Conservation (phyloP, 768 basidiomycete genomes). For the Rhodotorula toruloides region DNA sequence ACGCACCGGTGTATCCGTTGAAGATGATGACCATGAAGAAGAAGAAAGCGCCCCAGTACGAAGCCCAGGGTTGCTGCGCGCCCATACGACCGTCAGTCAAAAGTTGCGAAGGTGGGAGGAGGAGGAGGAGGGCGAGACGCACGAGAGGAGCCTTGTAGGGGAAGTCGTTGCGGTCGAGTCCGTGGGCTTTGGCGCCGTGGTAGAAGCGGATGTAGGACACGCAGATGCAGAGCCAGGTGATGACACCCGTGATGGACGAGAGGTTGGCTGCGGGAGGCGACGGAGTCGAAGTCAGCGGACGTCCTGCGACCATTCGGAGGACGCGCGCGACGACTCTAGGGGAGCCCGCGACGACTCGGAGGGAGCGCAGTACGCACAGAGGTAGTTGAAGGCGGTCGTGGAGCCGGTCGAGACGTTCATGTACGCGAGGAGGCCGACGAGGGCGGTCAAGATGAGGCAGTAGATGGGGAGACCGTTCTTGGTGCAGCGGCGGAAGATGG, state of each 20-base stretch:
- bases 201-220: slow-evolving; percentile 78
- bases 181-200: slow-evolving; percentile 70
- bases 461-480: slow-evolving; percentile 70
- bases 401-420: slow-evolving; percentile 57
- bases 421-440: slow-evolving; percentile 60
- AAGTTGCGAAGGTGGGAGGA: no score
- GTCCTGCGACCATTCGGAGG: no score
- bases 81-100: no score
- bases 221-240: slow-evolving; percentile 76
- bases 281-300: not conserved
- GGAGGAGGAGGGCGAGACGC: slow-evolving; percentile 53
- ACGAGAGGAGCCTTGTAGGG: slow-evolving; percentile 63
- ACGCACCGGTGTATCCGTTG: slow-evolving; percentile 31
- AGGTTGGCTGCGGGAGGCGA: not conserved
- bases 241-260: slow-evolving; percentile 47
- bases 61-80: slow-evolving; percentile 50
- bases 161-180: slow-evolving; percentile 63
- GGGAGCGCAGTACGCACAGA: slow-evolving; percentile 14
- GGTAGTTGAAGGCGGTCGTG: slow-evolving; percentile 26
- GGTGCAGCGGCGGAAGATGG: slow-evolving; percentile 60
- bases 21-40: slow-evolving; percentile 42
- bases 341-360: not conserved
- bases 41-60: slow-evolving; percentile 37
- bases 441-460: slow-evolving; percentile 62
- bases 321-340: no score